Percentiles rank a stretch among this genome's conserved stretches.
Evolutionary conservation across 164 flowering plant genomes (phyloP).

Genomic region (Paratinospora sagittata): DNA sequence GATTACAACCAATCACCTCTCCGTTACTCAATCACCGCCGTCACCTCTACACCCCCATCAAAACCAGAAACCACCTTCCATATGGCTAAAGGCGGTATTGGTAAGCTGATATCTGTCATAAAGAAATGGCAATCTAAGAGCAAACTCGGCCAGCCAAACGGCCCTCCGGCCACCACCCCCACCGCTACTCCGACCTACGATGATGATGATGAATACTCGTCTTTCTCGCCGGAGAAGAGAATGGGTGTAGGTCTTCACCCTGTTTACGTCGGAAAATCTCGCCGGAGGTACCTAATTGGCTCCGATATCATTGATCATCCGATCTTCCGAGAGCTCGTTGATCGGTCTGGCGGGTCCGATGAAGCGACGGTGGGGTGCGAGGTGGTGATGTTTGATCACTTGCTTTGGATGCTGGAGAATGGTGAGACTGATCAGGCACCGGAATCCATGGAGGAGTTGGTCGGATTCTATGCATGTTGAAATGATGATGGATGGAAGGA

Average conservation of each 20-base stretch:
- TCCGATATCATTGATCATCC: slow-evolving; percentile 60
- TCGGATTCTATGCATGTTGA: slow-evolving; percentile 58
- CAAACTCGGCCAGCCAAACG: too few relatives aligned
- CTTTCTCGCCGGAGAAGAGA: slow-evolving; percentile 7
- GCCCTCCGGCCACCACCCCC: slow-evolving; percentile 15
- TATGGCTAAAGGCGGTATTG: slow-evolving; percentile 34
- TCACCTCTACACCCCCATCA: too few relatives aligned
- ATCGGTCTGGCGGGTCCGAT: slow-evolving; percentile 30
- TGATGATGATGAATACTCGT: too few relatives aligned
- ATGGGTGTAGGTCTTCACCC: slow-evolving; percentile 18
- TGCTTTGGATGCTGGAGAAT: slow-evolving; percentile 90
- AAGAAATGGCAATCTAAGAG: slow-evolving; percentile 35
- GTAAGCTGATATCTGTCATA: slow-evolving; percentile 35
- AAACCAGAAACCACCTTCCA: too few relatives aligned
- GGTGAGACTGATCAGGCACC: slow-evolving; percentile 54
- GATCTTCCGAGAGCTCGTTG: slow-evolving; percentile 58
- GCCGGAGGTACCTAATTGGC: slow-evolving; percentile 53
- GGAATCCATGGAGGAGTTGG: slow-evolving; percentile 77
- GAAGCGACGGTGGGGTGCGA: slow-evolving; percentile 57
- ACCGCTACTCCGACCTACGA: too few relatives aligned
- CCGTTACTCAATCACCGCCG: too few relatives aligned
- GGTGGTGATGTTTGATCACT: slow-evolving; percentile 87
- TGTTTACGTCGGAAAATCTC: slow-evolving; percentile 69
- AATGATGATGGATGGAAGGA: too few relatives aligned
- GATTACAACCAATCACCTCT: too few relatives aligned